A percentile compares a stretch with the other conserved stretches of the same genome.
Conservation (phyloP, 106 monocot species). For the Amphibolis antarctica region DNA sequence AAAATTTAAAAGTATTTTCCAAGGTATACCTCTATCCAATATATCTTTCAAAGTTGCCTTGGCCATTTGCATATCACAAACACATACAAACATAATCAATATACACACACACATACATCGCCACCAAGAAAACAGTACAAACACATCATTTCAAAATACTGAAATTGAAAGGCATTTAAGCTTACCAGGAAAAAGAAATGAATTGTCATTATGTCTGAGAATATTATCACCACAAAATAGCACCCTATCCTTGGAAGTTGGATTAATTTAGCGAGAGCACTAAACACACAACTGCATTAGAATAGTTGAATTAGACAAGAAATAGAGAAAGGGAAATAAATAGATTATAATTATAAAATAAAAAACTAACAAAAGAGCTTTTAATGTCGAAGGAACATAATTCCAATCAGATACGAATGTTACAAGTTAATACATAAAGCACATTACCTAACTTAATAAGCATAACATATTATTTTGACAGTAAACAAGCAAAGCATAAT, state of each 20-base stretch:
- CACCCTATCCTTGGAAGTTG: slow-evolving; percentile 66
- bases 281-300: slow-evolving; percentile 79
- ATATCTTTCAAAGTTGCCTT: no score
- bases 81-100: no score
- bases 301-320: not conserved
- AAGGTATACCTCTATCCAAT: no score
- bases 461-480: no score
- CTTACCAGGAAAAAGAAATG: slow-evolving; percentile 96
- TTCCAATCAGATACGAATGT: not conserved
- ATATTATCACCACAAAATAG: slow-evolving; percentile 90
- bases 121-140: not conserved
- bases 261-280: slow-evolving; percentile 76
- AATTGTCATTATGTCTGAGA: slow-evolving; percentile 94
- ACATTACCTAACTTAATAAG: not conserved
- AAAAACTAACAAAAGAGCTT: not conserved
- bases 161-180: not conserved
- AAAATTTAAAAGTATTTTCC: no score
- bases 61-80: no score
- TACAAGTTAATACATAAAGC: not conserved
- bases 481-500: no score
- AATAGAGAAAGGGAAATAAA: not conserved
- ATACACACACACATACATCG: no score
- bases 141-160: not conserved
- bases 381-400: not conserved
- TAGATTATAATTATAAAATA: not conserved